Base-by-base conservation (phyloP, 169 alveolate genomes). In the Amoebophrya sp. region DNA sequence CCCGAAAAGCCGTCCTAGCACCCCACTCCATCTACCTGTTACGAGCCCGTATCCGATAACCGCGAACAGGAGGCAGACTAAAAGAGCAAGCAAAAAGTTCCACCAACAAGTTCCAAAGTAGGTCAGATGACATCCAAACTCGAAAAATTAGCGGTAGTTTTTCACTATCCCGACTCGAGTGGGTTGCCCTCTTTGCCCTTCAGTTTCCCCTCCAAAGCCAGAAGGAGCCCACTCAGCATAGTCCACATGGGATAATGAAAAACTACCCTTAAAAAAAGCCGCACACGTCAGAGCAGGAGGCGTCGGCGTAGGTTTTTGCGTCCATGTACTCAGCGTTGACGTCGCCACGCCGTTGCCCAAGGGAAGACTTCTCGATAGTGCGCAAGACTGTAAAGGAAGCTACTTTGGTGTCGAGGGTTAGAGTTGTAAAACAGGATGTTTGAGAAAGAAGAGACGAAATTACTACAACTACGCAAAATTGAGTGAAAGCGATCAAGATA, bases 81-180 rank as follows among this genome's bases (percentile, higher is more conserved):
- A 29, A 29, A 65, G n/a, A 1, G 83, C 83, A 6, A 65, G 33
- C 33, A 65, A 26, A 6, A 65, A 26, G 33, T 65, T 65, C 83
- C 83, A 65, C 83, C 83, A 65, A 36, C 83, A 65, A 36, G 83
- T 36, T 10, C 83, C 83, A 26, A 65, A 65, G 83, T 65, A 65
- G 39, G 18, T 65, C 2, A 65, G n/a, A 36, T 65, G 83, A 36
- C 83, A 65, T 1, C 33, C 26, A 18, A 65, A 26, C 36, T 1
- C 83, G 83, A 65, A 65, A n/a, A n/a, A n/a, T n/a, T n/a, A n/a
- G n/a, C n/a, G n/a, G n/a, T n/a, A n/a, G n/a, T n/a, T n/a, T n/a
- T n/a, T n/a, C n/a, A n/a, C n/a, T n/a, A n/a, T n/a, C n/a, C n/a
- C n/a, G n/a, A n/a, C n/a, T n/a, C n/a, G n/a, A n/a, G n/a, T n/a